Conservation (phyloP, 129 eudicot genomes). For the Erigeron canadensis region DNA sequence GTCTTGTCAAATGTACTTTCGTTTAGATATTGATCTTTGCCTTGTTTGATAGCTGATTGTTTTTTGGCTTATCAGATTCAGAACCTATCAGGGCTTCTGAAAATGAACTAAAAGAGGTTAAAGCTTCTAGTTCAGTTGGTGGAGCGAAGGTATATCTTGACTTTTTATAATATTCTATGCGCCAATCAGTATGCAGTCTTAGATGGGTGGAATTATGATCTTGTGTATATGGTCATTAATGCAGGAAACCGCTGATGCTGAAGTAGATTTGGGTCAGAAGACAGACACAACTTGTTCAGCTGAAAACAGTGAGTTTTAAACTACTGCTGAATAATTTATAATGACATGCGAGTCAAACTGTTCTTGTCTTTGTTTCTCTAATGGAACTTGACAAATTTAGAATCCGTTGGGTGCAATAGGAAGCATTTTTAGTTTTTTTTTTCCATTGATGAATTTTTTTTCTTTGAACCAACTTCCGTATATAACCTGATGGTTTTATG, state of each 20-base stretch:
- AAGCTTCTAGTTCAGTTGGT: slow-evolving; percentile 31
- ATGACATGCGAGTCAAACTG: no score
- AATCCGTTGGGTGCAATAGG: no score
- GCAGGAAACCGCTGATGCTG: slow-evolving; percentile 40
- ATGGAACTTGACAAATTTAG: no score
- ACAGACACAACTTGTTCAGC: slow-evolving; percentile 24
- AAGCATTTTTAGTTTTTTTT: no score
- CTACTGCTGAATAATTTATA: not conserved
- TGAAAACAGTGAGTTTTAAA: slow-evolving; percentile 50
- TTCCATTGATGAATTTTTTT: no score
- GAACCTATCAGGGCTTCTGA: slow-evolving; percentile 41
- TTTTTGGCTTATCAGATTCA: slow-evolving; percentile 39
- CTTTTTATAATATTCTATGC: slow-evolving; percentile 3
- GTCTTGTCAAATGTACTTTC: slow-evolving; percentile 5
- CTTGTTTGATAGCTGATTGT: slow-evolving; percentile 16
- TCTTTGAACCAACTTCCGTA: no score
- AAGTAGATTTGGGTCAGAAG: slow-evolving; percentile 34
- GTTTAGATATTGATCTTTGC: slow-evolving; percentile 15
- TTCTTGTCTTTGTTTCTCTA: no score
- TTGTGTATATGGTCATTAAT: not conserved
- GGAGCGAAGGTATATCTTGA: slow-evolving; percentile 37
- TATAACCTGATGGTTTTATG: no score
- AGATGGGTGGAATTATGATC: not conserved
- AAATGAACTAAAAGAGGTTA: slow-evolving; percentile 38
- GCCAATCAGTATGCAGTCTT: not conserved